Evolutionary conservation across 768 basidiomycete species (phyloP), one percentile per base, ranked within the genome.

Genomic region (Cystobasidiopsis lactophilus): DNA sequence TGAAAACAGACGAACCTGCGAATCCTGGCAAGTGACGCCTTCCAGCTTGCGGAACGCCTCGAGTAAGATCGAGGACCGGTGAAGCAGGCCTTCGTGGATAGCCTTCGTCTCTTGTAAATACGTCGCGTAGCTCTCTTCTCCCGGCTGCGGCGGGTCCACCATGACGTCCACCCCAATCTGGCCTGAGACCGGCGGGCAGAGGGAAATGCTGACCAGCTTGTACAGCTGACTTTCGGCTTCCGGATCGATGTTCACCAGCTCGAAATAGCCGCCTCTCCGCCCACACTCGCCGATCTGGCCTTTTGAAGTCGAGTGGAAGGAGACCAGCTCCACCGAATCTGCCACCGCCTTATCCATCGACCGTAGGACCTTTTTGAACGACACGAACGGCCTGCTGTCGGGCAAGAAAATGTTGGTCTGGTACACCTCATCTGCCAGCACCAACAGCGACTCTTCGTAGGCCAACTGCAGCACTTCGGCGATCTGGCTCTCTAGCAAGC

Each of bases 401-500:
- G 61, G 62, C 41, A 73, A 71, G 70, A 89, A 88, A 40, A 96
- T 74, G 71, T 96, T 96, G 60, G 70, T 70, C 68, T 98, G 91
- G 73, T 98, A 95, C n/a, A 98, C 91, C 67, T 98, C 91, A 67
- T 98, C 91, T 0, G 91, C 91, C 58, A 96, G 75, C 48, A 98
- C 76, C 21, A 91, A 80, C 53, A 98, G 77, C 5, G 72, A 71
- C 68, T 95, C 71, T 59, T 81, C 72, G 64, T 88, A 82, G 68
- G 86, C 91, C 10, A 96, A 67, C 26, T 76, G 68, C n/a, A 93
- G 77, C 53, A 98, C 74, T 46, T 74, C 69, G 52, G 73, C 69
- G 72, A 86, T 82, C 21, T 81, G 82, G 27, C 66, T 58, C 53
- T 75, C 71, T 57, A 78, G 74, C 11, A 98, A 75, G 48, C 91